phyloP scores from a whole-genome alignment of 352 stramenopile species.

The Peronosclerospora sorghi region DNA sequence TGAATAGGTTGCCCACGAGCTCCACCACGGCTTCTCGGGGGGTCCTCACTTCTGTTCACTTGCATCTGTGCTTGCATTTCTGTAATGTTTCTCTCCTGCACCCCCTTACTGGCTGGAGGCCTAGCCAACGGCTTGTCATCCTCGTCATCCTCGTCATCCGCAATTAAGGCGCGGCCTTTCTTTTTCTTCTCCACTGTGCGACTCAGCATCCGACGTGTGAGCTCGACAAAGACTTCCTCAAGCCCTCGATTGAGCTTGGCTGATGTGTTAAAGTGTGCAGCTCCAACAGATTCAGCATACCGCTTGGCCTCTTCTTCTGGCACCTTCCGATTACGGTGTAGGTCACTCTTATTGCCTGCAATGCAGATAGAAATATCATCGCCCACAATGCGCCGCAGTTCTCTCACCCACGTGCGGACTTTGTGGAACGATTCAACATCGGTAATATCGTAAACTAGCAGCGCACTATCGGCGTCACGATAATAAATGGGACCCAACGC shows the following conservation, averaged over 20 bases:
- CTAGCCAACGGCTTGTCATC: constrained; percentile 16
- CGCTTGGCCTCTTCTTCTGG: constrained; percentile 68
- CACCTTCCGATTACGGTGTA: constrained; percentile 85
- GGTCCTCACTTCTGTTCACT: constrained; percentile 15
- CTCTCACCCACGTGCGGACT: constrained; percentile 88
- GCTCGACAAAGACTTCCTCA: constrained; percentile 86
- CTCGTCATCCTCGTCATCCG: constrained; percentile 50
- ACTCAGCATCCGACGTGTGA: constrained; percentile 76
- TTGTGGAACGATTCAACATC: constrained; percentile 87
- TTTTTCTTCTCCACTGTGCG: constrained; percentile 71
- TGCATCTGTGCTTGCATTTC: constrained; percentile 5
- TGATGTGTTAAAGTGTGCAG: constrained; percentile 84
- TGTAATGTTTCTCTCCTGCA: constrained; percentile 4
- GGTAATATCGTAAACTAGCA: constrained; percentile 90
- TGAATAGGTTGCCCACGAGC: constrained; percentile 46
- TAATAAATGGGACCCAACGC: constrained; percentile 86
- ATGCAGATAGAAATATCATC: constrained; percentile 88
- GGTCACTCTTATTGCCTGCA: constrained; percentile 88
- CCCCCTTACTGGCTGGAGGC: constrained; percentile 13
- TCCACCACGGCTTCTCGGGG: constrained; percentile 27
- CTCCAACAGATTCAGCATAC: constrained; percentile 82
- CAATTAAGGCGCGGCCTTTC: constrained; percentile 60
- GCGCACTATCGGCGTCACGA: constrained; percentile 75
- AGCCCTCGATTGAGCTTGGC: constrained; percentile 88
- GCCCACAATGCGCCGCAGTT: constrained; percentile 85